Evolutionary conservation across 2,329 filamentous ascomycete genomes (phyloP).

Genomic region (Fusarium brevicatenulatum): DNA sequence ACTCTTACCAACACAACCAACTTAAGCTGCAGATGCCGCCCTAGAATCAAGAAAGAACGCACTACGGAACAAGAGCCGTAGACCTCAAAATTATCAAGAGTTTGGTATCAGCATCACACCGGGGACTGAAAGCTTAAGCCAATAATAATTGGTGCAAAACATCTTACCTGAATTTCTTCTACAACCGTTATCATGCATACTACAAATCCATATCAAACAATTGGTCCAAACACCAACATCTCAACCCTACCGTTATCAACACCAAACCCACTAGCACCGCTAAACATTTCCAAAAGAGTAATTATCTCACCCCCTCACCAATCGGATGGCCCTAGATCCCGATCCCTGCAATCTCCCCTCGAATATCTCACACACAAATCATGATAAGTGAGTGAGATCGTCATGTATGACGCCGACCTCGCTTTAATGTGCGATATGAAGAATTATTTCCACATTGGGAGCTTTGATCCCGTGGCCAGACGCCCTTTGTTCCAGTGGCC

Average conservation of each 20-base stretch:
- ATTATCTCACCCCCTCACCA: conserved; percentile 4
- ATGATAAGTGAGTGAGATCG: neutral
- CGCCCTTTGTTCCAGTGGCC: neutral
- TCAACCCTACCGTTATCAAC: neutral
- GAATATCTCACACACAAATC: neutral
- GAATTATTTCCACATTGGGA: conserved; percentile 17
- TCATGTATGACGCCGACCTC: conserved; percentile 10
- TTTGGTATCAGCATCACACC: neutral
- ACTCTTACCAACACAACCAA: too few species aligned
- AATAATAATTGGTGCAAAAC: neutral
- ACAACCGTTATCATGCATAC: neutral
- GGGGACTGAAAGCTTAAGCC: fast-evolving
- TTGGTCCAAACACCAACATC: neutral
- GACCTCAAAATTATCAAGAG: fast-evolving
- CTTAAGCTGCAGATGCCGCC: too few species aligned
- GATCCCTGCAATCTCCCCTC: conserved; percentile 8
- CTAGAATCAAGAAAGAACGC: too few species aligned
- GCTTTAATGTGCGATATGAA: conserved; percentile 22
- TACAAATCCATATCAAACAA: neutral
- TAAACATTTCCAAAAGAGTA: conserved; percentile 16
- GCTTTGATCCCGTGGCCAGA: conserved; percentile 5
- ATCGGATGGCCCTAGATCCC: conserved; percentile 19
- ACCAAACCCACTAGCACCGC: neutral
- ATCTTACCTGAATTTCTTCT: fast-evolving
- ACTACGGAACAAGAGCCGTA: neutral